Percentiles rank a stretch among this genome's conserved stretches.
Conservation (phyloP, 108 stramenopile species). For the Nannochloropsis granulata region DNA sequence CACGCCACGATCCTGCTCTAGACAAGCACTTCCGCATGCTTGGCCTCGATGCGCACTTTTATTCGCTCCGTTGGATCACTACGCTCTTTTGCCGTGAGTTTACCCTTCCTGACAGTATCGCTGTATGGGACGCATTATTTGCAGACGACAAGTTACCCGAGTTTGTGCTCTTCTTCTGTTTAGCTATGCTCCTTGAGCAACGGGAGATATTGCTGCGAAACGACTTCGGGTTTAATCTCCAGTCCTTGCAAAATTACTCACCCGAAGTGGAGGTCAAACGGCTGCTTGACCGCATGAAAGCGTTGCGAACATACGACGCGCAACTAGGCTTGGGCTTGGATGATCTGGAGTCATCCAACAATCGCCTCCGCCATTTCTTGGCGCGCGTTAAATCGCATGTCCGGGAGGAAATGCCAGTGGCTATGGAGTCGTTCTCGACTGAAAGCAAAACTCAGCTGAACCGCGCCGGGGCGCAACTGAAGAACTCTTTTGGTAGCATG, state of each 20-base stretch:
- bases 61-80: constrained; percentile 84
- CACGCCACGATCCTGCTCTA: constrained; percentile 68
- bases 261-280: constrained; percentile 12
- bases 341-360: background rate
- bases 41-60: constrained; percentile 63
- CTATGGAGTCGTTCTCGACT: background rate
- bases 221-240: constrained; percentile 33
- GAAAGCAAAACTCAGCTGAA: background rate
- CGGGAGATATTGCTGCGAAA: constrained; percentile 56
- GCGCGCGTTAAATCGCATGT: background rate
- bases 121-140: constrained; percentile 92
- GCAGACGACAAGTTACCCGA: constrained; percentile 59
- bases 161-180: constrained; percentile 58
- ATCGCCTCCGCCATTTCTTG: background rate
- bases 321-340: background rate
- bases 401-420: background rate
- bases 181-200: constrained; percentile 72
- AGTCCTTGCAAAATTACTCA: constrained; percentile 36
- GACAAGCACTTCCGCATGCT: constrained; percentile 56
- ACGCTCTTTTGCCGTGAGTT: constrained; percentile 90
- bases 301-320: constrained; percentile 4
- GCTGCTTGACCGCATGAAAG: constrained; percentile 3
- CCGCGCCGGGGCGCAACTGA: background rate
- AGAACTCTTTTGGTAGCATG: background rate
- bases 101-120: constrained; percentile 78